phyloP scores from a whole-genome alignment of 2,329 filamentous ascomycete genomes.

The Achaetomium macrosporum region DNA sequence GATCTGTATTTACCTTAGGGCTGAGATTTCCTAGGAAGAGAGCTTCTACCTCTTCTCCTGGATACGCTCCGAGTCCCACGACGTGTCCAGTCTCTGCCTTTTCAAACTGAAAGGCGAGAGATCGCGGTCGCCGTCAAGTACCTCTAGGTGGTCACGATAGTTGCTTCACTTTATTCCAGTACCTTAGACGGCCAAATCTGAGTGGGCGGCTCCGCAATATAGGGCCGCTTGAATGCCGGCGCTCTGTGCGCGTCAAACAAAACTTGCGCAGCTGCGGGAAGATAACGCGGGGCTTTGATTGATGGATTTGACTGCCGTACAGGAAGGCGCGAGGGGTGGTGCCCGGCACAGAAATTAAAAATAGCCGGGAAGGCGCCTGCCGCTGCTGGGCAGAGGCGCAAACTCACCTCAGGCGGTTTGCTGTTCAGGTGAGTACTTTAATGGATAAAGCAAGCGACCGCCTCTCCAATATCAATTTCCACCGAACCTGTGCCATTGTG shows the following conservation, averaged over 20 bases:
- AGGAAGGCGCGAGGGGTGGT: slow-evolving; percentile 6
- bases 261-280: slow-evolving; percentile 7
- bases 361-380: slow-evolving; percentile 18
- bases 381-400: slow-evolving; percentile 10
- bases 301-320: slow-evolving; percentile 17
- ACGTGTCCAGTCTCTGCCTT: too few species aligned
- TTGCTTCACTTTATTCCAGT: slow-evolving; percentile 13
- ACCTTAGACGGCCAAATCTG: slow-evolving; percentile 6
- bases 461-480: slow-evolving; percentile 1
- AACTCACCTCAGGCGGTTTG: background rate
- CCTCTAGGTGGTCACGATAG: background rate
- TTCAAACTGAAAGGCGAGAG: too few species aligned
- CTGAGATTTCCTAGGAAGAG: too few species aligned
- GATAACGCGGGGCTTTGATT: slow-evolving; percentile 12
- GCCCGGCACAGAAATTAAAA: slow-evolving; percentile 7
- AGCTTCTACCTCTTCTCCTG: too few species aligned
- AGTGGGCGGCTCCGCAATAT: slow-evolving; percentile 5
- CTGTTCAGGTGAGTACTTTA: slow-evolving; percentile 17
- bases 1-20: too few species aligned
- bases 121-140: too few species aligned
- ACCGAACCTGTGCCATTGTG: background rate
- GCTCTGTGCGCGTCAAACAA: slow-evolving; percentile 8
- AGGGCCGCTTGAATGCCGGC: slow-evolving; percentile 1
- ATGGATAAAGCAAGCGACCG: slow-evolving; percentile 12
- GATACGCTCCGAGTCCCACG: too few species aligned